Percentiles rank a stretch among this genome's conserved stretches.
phyloP scores from a whole-genome alignment of 2,329 filamentous ascomycete species.

The Macroventuria anomochaeta region DNA sequence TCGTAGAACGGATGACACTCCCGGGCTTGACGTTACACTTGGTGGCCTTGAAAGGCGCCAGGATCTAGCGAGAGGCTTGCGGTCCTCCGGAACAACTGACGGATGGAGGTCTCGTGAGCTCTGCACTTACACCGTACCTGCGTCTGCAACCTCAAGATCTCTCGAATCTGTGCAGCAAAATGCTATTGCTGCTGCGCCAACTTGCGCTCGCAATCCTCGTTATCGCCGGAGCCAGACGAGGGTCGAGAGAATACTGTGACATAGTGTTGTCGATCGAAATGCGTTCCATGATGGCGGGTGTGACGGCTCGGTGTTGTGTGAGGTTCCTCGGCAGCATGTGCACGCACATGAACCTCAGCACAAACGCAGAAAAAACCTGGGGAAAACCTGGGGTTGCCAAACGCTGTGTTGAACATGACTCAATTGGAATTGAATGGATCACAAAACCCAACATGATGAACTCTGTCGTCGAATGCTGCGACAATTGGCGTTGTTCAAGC shows the following conservation, averaged over 20 bases:
- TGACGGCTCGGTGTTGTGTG: slow-evolving; percentile 23
- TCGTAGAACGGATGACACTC: slow-evolving; percentile 19
- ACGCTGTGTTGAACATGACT: background rate
- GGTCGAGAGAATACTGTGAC: slow-evolving; percentile 2
- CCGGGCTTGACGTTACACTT: slow-evolving; percentile 21
- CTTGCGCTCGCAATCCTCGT: background rate
- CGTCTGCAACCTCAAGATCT: slow-evolving; percentile 1
- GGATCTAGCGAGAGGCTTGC: slow-evolving; percentile 7
- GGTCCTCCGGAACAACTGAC: background rate
- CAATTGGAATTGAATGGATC: too few relatives aligned
- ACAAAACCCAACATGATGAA: too few relatives aligned
- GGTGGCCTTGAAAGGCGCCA: background rate
- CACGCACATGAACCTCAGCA: slow-evolving; percentile 6
- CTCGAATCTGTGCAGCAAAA: background rate
- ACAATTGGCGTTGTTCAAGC: background rate
- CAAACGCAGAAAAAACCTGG: slow-evolving; percentile 4
- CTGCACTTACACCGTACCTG: slow-evolving; percentile 5
- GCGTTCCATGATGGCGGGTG: slow-evolving; percentile 10
- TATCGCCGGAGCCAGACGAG: background rate
- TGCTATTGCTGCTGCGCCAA: background rate
- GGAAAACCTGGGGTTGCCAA: slow-evolving; percentile 9
- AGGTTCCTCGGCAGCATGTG: slow-evolving; percentile 40
- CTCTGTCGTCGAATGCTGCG: too few relatives aligned
- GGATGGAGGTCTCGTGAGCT: slow-evolving; percentile 2
- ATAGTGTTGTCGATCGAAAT: slow-evolving; percentile 14